Base-by-base conservation (phyloP, 192 early-diverging fungal genomes). In the Rhizophlyctis rosea region DNA sequence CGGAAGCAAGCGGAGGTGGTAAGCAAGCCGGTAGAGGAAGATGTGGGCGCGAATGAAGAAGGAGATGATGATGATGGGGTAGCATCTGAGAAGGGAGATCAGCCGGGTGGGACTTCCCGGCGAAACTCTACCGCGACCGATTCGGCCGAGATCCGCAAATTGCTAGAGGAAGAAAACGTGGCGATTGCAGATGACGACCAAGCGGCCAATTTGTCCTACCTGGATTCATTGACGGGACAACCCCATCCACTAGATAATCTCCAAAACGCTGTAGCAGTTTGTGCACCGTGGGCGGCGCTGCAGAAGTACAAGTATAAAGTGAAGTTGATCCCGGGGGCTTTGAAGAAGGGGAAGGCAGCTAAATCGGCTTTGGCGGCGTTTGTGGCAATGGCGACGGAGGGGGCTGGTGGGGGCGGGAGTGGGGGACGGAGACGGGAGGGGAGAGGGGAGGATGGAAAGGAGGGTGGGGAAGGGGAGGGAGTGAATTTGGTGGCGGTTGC, bases 281-380 rank as follows among this genome's bases (percentile, higher is more conserved):
- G 95, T 71, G 95, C 92, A 0, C 96, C 95, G 0, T 99, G 96
- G 81, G 61, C 64, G 4, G 82, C 89, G 2, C 73, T 99, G 14
- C 86, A 87, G 29, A 85, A 88, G 61, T 96, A 86, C 81, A 95
- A 93, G 75, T 99, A 95, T 76, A 95, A 91, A 69, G 87, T 95
- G 30, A 99, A 99, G 68, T 77, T 99, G 28, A 75, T 86, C 5
- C 95, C 97, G 16, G 97, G 95, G 23, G 69, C 84, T 16, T 74
- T 89, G 71, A 98, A 98, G 70, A 90, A 90, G 71, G 95, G 95
- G 52, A 96, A 95, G 77, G 88, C 85, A 0, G 74, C 81, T 50
- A 89, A 87, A 62, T 65, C 77, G 54, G 85, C 74, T 0, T 35
- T 77, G 50, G 62, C 68, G 3, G 71, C 79, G 7, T 77, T 79